Base-by-base conservation (phyloP, 116 monocot genomes). In the Cymodocea nodosa region DNA sequence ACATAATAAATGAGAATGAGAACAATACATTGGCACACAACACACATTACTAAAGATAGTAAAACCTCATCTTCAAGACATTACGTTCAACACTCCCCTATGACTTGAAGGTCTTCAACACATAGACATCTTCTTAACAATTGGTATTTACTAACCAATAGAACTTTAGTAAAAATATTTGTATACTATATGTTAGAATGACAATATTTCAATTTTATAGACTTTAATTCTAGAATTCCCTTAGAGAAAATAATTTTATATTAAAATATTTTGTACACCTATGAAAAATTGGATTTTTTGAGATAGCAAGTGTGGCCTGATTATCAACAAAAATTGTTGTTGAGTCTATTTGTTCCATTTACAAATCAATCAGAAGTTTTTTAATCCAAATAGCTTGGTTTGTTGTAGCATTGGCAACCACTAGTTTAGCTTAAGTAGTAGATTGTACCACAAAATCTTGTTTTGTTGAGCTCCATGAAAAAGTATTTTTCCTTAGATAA, bases 391-490 rank as follows among this genome's bases (percentile, higher is more conserved):
- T 56, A 0, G 63, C 64, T 2, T 72, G 55, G 40, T 5, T 16
- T 18, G 52, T 12, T 15, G 72, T 54, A 1, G 17, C 1, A 16
- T 0, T 44, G 2, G 37, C 52, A 4, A 6, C 37, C 2, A 37
- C 6, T 4, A 37, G 4, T 6, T 37, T 6, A 4, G 37, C 2
- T 37, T 37, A 2, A 37, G 37, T 10, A 52, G 55, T 34, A 0
- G 64, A 72, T 35, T 54, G 52, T 19, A 39, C 40, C 11, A 56
- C 37, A 11, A 0, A 17, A 7, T 56, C 15, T 17, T 72, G 14
- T 17, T 72, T 72, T 25, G 63, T 54, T 39, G 72, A 72, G 17
- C 30, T 13, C 62, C 71, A 63, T 0, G 61, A 61, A n/a, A 30
- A 20, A 62, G n/a, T n/a, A 2, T 60, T 52, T 35, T 52, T 53